Base-by-base conservation (phyloP, 2,329 filamentous ascomycete species). In the Zalaria obscura region DNA sequence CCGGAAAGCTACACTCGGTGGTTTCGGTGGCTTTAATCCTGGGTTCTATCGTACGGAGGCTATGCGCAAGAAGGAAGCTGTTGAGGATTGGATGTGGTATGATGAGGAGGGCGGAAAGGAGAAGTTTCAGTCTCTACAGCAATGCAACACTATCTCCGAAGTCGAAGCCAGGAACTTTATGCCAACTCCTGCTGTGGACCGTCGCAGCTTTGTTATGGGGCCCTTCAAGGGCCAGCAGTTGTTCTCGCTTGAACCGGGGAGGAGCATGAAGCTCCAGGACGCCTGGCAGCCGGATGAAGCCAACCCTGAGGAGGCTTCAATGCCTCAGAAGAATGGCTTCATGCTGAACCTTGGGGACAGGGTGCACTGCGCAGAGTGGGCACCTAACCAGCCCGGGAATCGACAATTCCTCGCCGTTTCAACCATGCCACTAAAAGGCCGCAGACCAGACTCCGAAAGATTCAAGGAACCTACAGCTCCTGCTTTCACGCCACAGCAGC, bases 381-480 rank as follows among this genome's bases (percentile, higher is more conserved):
- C 52, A 4, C 56, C 61, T 4, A 62, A 62, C 29, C 59, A 63
- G 38, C 43, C 59, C 18, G 64, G 63, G 2, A 48, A 52, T n/a
- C 61, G 58, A 18, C 76, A 80, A 48, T 78, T 76, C 55, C 62
- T 80, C 5, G 72, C 73, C 11, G 56, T 75, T 5, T 47, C 52
- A 4, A 45, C 52, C 44, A 56, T 51, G 50, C 59, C 50, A 5
- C 25, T 46, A 26, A 45, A 52, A 46, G 38, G 44, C 9, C 56
- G 57, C n/a, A 57, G 62, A 25, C 53, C 57, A 5, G 51, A 59
- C 7, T 52, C 57, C 47, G 48, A 55, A 46, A 40, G 54, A 47
- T 35, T 60, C 47, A 49, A 59, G 52, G 45, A 57, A 44, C 41
- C 51, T 11, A 50, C 51, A 41, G 59, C 66, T 5, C 66, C 70